Evolutionary conservation across 1,139 yeast species (phyloP), one percentile per base, ranked within the genome.

Genomic region (Magnusiomyces sp.): DNA sequence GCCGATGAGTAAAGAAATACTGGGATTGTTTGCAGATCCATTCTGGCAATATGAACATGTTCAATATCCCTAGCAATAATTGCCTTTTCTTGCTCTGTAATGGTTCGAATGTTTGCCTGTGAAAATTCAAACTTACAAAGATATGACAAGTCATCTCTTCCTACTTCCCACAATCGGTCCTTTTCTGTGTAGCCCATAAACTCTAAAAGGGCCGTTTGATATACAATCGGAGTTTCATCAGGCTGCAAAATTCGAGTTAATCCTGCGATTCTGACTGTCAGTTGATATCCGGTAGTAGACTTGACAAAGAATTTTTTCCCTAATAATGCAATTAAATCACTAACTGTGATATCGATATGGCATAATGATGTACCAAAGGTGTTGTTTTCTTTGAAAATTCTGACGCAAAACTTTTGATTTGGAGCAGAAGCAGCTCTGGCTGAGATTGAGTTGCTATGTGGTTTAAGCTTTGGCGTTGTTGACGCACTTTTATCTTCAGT

Each of bases 91-190:
- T 78, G 80, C 17, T 77, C 79, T 11, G 84, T 75, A 52, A 86
- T 74, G 53, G 81, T 83, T 13, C 50, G 40, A 46, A 47, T 43
- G 9, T 40, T 39, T 4, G 54, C 46, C 29, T 54, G 51, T n/a
- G 62, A 88, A 50, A 89, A 80, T 40, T 83, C 82, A 65, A 92
- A 88, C 57, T 90, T 87, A 65, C 94, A 87, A 42, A 94, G 72
- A 62, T 82, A 89, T 46, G 94, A 83, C 54, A 92, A 70, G 66
- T 92, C 98, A 52, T 87, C 95, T 53, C 95, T 75, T 33, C 96
- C 97, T 50, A 89, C 75, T 48, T 82, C 85, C 52, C 81, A 81
- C 48, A 90, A 70, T 47, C 82, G 80, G 63, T 90, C 97, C 16
- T 77, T 72, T 47, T 80, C 85, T 2, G 79, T 76, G 63, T 86